Conservation (phyloP, 2,329 filamentous ascomycete species). For the Zymoseptoria crescenta region DNA sequence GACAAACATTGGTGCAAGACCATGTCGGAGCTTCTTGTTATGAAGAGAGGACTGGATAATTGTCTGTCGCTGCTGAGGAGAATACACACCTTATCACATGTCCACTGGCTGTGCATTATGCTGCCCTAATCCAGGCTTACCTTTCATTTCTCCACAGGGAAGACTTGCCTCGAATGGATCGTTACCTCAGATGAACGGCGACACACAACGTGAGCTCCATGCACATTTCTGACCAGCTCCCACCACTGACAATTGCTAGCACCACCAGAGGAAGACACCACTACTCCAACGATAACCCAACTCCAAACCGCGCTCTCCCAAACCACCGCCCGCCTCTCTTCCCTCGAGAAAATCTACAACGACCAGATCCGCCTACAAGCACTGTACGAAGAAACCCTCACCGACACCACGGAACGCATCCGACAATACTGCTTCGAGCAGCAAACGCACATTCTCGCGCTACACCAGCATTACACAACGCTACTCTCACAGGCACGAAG, state of each 20-base stretch:
- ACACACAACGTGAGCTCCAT: slow-evolving; percentile 12
- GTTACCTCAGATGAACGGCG: slow-evolving; percentile 16
- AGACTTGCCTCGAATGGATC: slow-evolving; percentile 18
- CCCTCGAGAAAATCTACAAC: slow-evolving; percentile 21
- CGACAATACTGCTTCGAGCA: slow-evolving; percentile 33
- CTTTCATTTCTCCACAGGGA: slow-evolving; percentile 7
- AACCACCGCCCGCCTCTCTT: slow-evolving; percentile 21
- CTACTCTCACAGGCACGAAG: slow-evolving; percentile 38
- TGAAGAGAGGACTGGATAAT: neutral
- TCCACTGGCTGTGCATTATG: neutral
- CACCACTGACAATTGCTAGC: neutral
- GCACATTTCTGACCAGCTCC: neutral
- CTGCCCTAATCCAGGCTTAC: neutral
- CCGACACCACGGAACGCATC: slow-evolving; percentile 25
- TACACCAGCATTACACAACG: slow-evolving; percentile 42
- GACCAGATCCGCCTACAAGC: slow-evolving; percentile 23
- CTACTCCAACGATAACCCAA: slow-evolving; percentile 22
- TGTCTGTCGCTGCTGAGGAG: neutral
- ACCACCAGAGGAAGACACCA: neutral
- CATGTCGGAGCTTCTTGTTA: neutral
- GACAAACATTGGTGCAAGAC: neutral
- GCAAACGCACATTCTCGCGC: slow-evolving; percentile 35
- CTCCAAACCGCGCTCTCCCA: slow-evolving; percentile 23
- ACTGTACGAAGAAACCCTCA: slow-evolving; percentile 36
- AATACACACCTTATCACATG: neutral